Evolutionary conservation across 2,329 filamentous ascomycete species (phyloP).

Genomic region (Aspergillus sergii): DNA sequence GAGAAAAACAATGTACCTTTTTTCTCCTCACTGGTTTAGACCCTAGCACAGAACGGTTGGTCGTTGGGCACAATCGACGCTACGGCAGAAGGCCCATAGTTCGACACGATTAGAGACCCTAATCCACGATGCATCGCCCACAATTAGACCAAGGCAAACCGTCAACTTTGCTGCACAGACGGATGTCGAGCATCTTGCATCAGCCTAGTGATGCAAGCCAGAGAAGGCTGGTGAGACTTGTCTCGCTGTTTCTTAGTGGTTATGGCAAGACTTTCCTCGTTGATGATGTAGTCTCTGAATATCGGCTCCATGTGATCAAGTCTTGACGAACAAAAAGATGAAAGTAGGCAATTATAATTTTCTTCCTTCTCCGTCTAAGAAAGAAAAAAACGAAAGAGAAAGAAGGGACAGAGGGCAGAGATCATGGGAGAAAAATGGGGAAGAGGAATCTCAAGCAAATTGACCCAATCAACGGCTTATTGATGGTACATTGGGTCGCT

Average conservation of each 20-base stretch:
- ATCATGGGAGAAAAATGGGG: background rate
- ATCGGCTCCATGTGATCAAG: background rate
- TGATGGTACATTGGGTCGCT: slow-evolving; percentile 19
- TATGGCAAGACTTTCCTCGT: background rate
- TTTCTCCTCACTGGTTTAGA: slow-evolving; percentile 2
- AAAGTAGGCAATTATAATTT: background rate
- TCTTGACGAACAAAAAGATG: background rate
- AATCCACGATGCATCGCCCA: slow-evolving; percentile 10
- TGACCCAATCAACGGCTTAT: slow-evolving; percentile 2
- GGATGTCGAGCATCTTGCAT: slow-evolving; percentile 23
- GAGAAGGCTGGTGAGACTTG: slow-evolving; percentile 1
- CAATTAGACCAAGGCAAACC: slow-evolving; percentile 2
- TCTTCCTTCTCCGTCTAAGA: background rate
- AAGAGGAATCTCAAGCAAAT: background rate
- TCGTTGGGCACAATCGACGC: slow-evolving; percentile 14
- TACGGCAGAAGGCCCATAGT: slow-evolving; percentile 8
- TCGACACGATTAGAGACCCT: slow-evolving; percentile 6
- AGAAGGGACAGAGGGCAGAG: background rate
- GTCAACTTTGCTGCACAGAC: slow-evolving; percentile 10
- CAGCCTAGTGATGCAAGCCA: slow-evolving; percentile 14
- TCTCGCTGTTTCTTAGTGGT: slow-evolving; percentile 9
- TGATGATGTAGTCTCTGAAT: background rate
- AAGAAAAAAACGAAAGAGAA: background rate
- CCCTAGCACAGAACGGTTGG: slow-evolving; percentile 5
- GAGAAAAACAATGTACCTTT: background rate